A percentile compares a stretch with the other conserved stretches of the same genome.
phyloP scores from a whole-genome alignment of 257 asterid species.

The Solanum corneliomulleri region DNA sequence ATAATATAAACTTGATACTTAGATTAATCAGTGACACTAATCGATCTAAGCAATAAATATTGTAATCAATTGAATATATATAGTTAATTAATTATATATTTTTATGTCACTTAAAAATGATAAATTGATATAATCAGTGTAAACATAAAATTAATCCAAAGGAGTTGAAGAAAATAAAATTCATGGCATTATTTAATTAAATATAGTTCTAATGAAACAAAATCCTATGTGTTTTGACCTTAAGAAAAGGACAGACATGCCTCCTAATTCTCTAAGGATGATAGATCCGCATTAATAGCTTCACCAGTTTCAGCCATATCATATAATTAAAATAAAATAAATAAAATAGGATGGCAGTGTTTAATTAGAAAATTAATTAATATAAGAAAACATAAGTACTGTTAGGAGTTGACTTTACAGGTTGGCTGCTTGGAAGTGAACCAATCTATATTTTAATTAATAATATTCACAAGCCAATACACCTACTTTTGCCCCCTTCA shows the following conservation, averaged over 20 bases:
- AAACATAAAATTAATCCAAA: neutral
- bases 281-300: constrained; percentile 52
- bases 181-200: neutral
- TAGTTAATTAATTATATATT: too few relatives aligned
- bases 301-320: constrained; percentile 21
- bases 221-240: neutral
- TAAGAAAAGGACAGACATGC: constrained; percentile 32
- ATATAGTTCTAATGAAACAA: too few relatives aligned
- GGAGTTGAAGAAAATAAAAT: neutral
- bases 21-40: neutral
- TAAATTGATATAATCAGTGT: neutral
- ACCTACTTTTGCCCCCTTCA: neutral
- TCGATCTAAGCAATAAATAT: neutral
- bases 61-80: neutral
- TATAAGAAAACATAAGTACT: constrained; percentile 30
- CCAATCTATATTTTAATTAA: constrained; percentile 1
- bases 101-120: neutral
- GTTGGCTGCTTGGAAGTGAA: constrained; percentile 12
- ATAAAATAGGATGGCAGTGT: neutral
- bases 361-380: constrained; percentile 3
- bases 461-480: neutral
- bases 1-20: neutral
- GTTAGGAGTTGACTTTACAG: constrained; percentile 81
- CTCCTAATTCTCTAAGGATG: constrained; percentile 23
- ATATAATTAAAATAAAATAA: neutral